Evolutionary conservation across 805 yeast species (phyloP).

Genomic region (Candida corydali): DNA sequence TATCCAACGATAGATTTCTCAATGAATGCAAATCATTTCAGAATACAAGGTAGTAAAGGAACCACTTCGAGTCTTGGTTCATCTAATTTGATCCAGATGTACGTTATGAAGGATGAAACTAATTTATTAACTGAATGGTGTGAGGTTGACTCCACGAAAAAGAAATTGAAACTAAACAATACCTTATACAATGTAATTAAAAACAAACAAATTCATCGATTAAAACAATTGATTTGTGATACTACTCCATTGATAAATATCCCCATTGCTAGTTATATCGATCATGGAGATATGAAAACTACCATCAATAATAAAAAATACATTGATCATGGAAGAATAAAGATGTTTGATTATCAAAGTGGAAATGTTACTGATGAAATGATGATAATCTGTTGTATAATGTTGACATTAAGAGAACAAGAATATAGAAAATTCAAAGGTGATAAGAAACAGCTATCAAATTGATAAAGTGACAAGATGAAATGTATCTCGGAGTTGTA

Average conservation of each 20-base stretch:
- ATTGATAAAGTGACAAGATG: no score
- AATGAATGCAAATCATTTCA: constrained; percentile 21
- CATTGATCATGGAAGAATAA: constrained; percentile 21
- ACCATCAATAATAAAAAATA: constrained; percentile 13
- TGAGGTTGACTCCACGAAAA: background rate
- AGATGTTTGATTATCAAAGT: constrained; percentile 12
- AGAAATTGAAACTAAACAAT: constrained; percentile 11
- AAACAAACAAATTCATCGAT: constrained; percentile 2
- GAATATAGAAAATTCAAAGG: constrained; percentile 32
- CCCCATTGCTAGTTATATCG: constrained; percentile 27
- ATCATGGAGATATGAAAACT: constrained; percentile 20
- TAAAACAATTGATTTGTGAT: constrained; percentile 16
- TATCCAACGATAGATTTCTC: constrained; percentile 27
- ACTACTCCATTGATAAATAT: constrained; percentile 17
- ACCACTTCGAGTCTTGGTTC: constrained; percentile 30
- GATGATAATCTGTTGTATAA: constrained; percentile 19
- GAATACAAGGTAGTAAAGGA: constrained; percentile 29
- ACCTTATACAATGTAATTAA: constrained; percentile 18
- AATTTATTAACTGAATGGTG: constrained; percentile 13
- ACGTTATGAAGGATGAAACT: constrained; percentile 14
- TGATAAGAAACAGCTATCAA: constrained; percentile 5
- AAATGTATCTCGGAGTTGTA: no score
- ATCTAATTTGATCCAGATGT: constrained; percentile 20
- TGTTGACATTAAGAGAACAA: constrained; percentile 30
- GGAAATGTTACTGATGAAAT: constrained; percentile 15